phyloP scores from a whole-genome alignment of 352 stramenopile genomes.

The Globisporangium nunn region DNA sequence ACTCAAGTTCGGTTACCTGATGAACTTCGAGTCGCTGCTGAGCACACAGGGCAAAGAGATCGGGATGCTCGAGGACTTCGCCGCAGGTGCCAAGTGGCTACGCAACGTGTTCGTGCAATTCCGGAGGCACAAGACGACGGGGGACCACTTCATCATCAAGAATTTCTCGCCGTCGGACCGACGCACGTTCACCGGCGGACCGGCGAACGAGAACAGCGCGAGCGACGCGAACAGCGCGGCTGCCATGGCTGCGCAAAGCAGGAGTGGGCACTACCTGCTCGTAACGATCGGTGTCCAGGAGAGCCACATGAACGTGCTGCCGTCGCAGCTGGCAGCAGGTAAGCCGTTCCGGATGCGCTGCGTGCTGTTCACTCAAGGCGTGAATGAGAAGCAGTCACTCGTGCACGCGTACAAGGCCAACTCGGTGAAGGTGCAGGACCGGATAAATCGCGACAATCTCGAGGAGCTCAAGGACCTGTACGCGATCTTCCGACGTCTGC shows the following conservation, averaged over 20 bases:
- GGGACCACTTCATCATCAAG: constrained; percentile 52
- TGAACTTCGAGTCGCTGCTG: constrained; percentile 82
- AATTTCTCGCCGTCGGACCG: constrained; percentile 38
- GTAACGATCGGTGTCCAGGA: constrained; percentile 61
- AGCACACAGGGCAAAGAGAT: constrained; percentile 93
- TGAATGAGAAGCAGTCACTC: constrained; percentile 83
- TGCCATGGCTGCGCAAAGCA: constrained; percentile 1
- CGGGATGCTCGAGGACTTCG: constrained; percentile 92
- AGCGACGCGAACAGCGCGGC: constrained; percentile 9
- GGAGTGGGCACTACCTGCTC: constrained; percentile 28
- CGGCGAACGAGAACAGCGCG: constrained; percentile 12
- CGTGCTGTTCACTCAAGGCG: constrained; percentile 74
- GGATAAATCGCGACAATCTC: constrained; percentile 79
- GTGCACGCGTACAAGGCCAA: constrained; percentile 72
- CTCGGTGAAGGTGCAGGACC: constrained; percentile 69
- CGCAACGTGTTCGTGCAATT: constrained; percentile 75
- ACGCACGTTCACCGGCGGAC: constrained; percentile 7
- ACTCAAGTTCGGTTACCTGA: constrained; percentile 49
- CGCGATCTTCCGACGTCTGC: constrained; percentile 37
- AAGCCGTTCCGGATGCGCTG: constrained; percentile 49
- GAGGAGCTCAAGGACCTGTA: constrained; percentile 60
- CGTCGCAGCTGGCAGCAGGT: constrained; percentile 31
- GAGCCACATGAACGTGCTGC: constrained; percentile 44
- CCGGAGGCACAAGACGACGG: constrained; percentile 32
- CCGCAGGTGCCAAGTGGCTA: constrained; percentile 75